Evolutionary conservation across 768 basidiomycete species (phyloP).

Genomic region (Cystobasidium onofrii): DNA sequence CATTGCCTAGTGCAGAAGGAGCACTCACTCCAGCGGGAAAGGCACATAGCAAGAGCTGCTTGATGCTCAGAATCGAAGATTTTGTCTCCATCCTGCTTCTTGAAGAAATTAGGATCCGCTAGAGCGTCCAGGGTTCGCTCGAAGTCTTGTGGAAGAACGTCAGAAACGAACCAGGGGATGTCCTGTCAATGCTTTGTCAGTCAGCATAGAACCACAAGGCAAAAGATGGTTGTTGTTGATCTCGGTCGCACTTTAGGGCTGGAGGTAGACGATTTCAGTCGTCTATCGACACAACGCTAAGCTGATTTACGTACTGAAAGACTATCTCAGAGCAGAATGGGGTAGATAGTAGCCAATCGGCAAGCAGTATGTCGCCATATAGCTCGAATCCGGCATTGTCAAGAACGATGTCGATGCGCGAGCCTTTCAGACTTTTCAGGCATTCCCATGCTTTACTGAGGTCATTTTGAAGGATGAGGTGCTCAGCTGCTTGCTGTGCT

Average conservation of each 20-base stretch:
- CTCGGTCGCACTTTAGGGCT: slow-evolving; percentile 3
- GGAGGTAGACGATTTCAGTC: not conserved
- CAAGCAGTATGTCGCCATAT: slow-evolving; percentile 52
- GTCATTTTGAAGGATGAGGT: slow-evolving; percentile 78
- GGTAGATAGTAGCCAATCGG: slow-evolving; percentile 83
- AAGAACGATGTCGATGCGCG: slow-evolving; percentile 71
- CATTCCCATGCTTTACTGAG: slow-evolving; percentile 66
- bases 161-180: slow-evolving; percentile 92
- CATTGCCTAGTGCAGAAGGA: too few relatives aligned
- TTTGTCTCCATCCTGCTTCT: slow-evolving; percentile 48
- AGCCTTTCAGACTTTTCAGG: slow-evolving; percentile 53
- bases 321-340: slow-evolving; percentile 71
- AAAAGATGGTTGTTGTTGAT: too few relatives aligned
- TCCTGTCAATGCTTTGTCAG: slow-evolving; percentile 65
- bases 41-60: slow-evolving; percentile 58
- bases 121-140: slow-evolving; percentile 53
- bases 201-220: too few relatives aligned
- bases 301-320: slow-evolving; percentile 64
- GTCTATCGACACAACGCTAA: not conserved
- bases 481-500: slow-evolving; percentile 65
- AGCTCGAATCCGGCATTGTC: slow-evolving; percentile 76
- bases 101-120: slow-evolving; percentile 53
- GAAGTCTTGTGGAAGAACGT: slow-evolving; percentile 55
- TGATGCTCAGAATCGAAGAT: slow-evolving; percentile 5
- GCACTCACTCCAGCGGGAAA: slow-evolving; percentile 53